Evolutionary conservation across 148 eudicot genomes (phyloP).

Genomic region (Selenicereus undatus): DNA sequence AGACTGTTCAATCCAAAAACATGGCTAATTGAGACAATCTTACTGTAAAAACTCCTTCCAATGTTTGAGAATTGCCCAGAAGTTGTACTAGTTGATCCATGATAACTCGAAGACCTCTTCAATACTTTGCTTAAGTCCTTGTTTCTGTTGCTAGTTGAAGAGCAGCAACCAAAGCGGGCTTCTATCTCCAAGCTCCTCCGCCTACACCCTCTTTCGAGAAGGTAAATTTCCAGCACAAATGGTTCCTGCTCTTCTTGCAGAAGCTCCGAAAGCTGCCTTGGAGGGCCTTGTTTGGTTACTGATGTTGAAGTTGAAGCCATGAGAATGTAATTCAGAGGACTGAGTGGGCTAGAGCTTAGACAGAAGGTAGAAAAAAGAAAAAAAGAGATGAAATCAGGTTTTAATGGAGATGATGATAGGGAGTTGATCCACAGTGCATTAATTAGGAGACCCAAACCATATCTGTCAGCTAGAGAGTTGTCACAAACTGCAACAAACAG

Average conservation of each 20-base stretch:
- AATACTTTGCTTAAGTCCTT: slow-evolving; percentile 16
- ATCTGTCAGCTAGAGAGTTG: slow-evolving; percentile 22
- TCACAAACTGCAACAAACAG: slow-evolving; percentile 17
- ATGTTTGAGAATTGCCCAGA: slow-evolving; percentile 29
- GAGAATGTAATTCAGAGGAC: neutral
- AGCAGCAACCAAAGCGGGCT: slow-evolving; percentile 16
- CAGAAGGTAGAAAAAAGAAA: too few species aligned
- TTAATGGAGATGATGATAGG: neutral
- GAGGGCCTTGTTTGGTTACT: slow-evolving; percentile 15
- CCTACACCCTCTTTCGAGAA: slow-evolving; percentile 48
- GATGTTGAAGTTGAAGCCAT: slow-evolving; percentile 36
- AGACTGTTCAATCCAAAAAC: slow-evolving; percentile 20
- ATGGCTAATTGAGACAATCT: slow-evolving; percentile 20
- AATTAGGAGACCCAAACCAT: slow-evolving; percentile 18
- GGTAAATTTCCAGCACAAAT: slow-evolving; percentile 48
- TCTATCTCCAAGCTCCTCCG: slow-evolving; percentile 18
- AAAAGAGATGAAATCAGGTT: neutral
- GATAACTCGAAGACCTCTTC: slow-evolving; percentile 23
- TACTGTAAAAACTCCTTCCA: slow-evolving; percentile 32
- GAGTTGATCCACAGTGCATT: slow-evolving; percentile 16
- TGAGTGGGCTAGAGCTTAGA: too few species aligned
- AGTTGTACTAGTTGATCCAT: slow-evolving; percentile 11
- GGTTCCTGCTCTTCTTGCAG: slow-evolving; percentile 72
- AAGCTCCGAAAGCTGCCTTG: slow-evolving; percentile 45
- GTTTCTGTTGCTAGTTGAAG: neutral